Percentiles rank a stretch among this genome's conserved stretches.
These are phyloP conservation scores for Aspergillus ellipticus DNA, from an alignment of 495 filamentous ascomycete genomes.

Conservation along the genomic window DNA sequence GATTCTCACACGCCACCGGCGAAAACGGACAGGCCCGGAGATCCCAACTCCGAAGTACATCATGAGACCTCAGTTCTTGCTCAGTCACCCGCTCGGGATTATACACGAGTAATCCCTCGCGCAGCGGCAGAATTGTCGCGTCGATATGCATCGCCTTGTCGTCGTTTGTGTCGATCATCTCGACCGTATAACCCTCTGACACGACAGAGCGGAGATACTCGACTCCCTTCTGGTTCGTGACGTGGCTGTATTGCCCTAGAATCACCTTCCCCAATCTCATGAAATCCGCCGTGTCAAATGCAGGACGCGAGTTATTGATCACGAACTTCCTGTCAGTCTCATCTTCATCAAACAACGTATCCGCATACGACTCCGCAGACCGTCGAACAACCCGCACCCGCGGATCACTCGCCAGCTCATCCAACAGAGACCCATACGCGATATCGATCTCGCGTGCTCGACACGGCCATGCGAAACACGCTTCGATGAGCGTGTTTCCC, in stretches of 20 bases:
- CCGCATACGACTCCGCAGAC: constrained; percentile 3
- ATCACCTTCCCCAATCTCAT: constrained; percentile 23
- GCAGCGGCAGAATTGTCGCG: constrained; percentile 21
- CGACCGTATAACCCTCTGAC: constrained; percentile 17
- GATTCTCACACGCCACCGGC: background rate
- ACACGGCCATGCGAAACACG: constrained; percentile 19
- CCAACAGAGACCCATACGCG: constrained; percentile 7
- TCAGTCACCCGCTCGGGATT: constrained; percentile 19
- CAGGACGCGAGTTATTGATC: constrained; percentile 25
- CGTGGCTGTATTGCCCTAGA: constrained; percentile 23
- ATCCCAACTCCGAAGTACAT: constrained; percentile 14
- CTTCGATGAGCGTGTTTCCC: constrained; percentile 19
- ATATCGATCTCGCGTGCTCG: constrained; percentile 17
- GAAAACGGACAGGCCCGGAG: constrained; percentile 14
- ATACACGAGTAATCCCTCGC: constrained; percentile 18
- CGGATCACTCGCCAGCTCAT: constrained; percentile 3
- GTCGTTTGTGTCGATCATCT: constrained; percentile 20
- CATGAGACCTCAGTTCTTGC: constrained; percentile 13
- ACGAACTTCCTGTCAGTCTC: background rate
- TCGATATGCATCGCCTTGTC: constrained; percentile 26
- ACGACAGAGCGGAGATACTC: constrained; percentile 18
- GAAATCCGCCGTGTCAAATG: constrained; percentile 30
- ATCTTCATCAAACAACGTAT: background rate
- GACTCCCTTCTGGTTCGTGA: constrained; percentile 24
- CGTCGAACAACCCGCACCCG: constrained; percentile 13